Base-by-base conservation (phyloP, 495 filamentous ascomycete species). In the Xylaria scruposa region DNA sequence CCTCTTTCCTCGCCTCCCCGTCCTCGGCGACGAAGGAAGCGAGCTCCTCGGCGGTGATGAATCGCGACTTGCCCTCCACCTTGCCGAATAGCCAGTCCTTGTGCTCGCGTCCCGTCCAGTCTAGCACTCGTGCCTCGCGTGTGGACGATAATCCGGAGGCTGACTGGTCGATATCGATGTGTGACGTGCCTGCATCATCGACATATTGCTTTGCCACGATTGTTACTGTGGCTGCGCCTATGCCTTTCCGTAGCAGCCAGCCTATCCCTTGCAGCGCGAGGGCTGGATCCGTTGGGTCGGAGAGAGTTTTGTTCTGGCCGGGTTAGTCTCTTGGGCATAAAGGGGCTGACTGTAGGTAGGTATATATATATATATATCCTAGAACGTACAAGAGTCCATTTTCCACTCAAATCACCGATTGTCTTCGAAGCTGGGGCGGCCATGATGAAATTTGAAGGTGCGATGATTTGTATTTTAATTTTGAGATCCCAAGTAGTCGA, bases 131-230 rank as follows among this genome's bases (percentile, higher is more conserved):
- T 31, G 82, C 79, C 82, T 97, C 94, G 38, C 85, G 85, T 29
- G 91, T 91, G 70, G 91, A 92, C 71, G 86, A 87, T 67, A 97
- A 84, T 49, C 92, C 93, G 72, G 92, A 93, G 46, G 88, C 87
- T 33, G 88, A 85, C 82, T 97, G 94, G 36, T 90, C 86, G 78
- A 97, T 92, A 81, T 97, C 91, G 83, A 98, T 89, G 85, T 93
- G 92, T 68, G 87, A 84, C 8, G 86, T 75, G 17, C 29, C 36
- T 4, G 82, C 73, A 40, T 77, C 72, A 53, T 81, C 81, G 17
- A 78, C 70, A 85, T 88, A 94, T 75, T 94, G 86, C 74, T 89
- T 89, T 70, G 93, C 77, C 63, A 88, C 74, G 29, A 97, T 88
- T 15, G 91, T 94, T 24, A 98, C 79, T 36, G 90, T 93, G 3